These are phyloP conservation scores for Rhizoclosmatium sp. DNA, from an alignment of 192 early-diverging fungal species.

Conservation along the genomic window DNA sequence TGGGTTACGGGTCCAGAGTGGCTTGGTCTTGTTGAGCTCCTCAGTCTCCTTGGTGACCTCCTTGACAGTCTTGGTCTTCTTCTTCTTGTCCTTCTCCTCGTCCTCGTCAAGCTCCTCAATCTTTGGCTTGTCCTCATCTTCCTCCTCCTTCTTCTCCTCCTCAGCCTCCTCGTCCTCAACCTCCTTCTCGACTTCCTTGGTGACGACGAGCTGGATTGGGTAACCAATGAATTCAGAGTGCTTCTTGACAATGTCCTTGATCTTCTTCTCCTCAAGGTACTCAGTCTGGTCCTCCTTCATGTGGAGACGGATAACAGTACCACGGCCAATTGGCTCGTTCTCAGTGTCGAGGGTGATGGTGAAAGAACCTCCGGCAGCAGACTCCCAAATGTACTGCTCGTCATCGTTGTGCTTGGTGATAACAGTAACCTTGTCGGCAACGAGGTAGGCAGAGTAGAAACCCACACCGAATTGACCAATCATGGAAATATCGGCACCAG, in stretches of 20 bases:
- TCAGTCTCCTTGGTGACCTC: conserved; percentile 84
- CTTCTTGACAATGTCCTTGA: conserved; percentile 99
- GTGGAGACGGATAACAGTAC: conserved; percentile 93
- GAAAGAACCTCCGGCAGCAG: conserved; percentile 88
- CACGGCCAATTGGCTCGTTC: conserved; percentile 92
- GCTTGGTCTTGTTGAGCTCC: conserved; percentile 98
- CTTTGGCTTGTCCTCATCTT: conserved; percentile 58
- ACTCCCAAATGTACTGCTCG: conserved; percentile 96
- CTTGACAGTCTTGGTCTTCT: conserved; percentile 86
- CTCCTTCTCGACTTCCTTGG: conserved; percentile 98
- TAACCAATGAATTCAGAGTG: conserved; percentile 99
- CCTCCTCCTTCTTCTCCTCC: conserved; percentile 70
- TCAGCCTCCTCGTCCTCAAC: conserved; percentile 85
- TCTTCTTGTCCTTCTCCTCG: conserved; percentile 74
- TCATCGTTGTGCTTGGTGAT: conserved; percentile 98
- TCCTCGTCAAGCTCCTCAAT: conserved; percentile 76
- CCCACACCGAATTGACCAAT: conserved; percentile 99
- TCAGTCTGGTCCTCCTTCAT: conserved; percentile 99
- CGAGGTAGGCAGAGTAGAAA: conserved; percentile 99
- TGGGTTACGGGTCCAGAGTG: conserved; percentile 99
- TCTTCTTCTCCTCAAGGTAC: conserved; percentile 98
- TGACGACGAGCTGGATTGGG: conserved; percentile 95
- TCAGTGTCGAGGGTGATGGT: conserved; percentile 84
- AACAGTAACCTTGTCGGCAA: conserved; percentile 96
- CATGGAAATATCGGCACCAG: conserved; percentile 98